Percentiles rank a stretch among this genome's conserved stretches.
Evolutionary conservation across 179 eudicot genomes (phyloP).

Genomic region (Actinidia arguta): DNA sequence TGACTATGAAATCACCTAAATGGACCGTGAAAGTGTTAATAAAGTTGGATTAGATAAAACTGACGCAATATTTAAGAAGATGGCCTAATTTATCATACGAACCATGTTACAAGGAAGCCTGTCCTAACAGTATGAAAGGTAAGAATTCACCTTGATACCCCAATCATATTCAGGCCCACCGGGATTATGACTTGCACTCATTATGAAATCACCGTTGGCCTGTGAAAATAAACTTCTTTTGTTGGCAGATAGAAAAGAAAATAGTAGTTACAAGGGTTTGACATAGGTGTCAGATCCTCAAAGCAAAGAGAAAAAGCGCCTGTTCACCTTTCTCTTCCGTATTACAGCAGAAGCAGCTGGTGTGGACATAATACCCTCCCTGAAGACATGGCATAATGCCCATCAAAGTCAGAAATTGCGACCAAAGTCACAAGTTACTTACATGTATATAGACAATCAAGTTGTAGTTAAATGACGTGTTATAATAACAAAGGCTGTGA

Average conservation of each 20-base stretch:
- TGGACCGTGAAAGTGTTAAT: neutral
- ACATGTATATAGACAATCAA: neutral
- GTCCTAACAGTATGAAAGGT: conserved; percentile 4
- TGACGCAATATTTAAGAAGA: neutral
- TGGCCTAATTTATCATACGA: neutral
- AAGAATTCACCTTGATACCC: conserved; percentile 88
- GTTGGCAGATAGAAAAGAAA: neutral
- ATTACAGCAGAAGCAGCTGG: conserved; percentile 99
- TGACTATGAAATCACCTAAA: neutral
- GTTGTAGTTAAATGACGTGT: neutral
- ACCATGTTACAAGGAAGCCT: neutral
- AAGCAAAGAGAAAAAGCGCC: neutral
- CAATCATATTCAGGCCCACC: conserved; percentile 99
- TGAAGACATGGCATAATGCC: conserved; percentile 33
- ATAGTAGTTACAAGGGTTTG: neutral
- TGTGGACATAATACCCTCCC: conserved; percentile 96
- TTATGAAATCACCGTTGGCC: conserved; percentile 99
- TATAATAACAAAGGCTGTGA: neutral
- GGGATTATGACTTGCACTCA: conserved; percentile 99
- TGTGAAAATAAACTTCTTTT: conserved; percentile 34
- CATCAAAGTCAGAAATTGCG: neutral
- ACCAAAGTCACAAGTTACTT: neutral
- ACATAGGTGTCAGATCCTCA: neutral
- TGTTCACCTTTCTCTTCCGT: conserved; percentile 83
- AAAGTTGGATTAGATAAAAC: neutral